Percentiles rank a stretch among this genome's conserved stretches.
These are phyloP conservation scores for Cercospora sp. DNA, from an alignment of 2,329 filamentous ascomycete genomes.

Conservation along the genomic window DNA sequence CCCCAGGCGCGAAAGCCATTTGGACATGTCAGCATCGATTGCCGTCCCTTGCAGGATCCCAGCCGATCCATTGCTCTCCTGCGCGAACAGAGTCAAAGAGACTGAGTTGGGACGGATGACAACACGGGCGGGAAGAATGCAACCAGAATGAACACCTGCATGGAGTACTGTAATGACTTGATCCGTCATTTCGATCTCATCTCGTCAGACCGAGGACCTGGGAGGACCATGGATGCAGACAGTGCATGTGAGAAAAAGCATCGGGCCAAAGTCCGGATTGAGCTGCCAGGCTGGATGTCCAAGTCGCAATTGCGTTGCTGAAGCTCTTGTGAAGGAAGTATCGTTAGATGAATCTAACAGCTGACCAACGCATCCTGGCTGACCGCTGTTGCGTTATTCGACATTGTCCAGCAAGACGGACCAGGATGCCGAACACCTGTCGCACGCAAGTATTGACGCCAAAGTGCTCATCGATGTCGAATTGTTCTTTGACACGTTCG, in stretches of 20 bases:
- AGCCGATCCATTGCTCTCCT: background rate
- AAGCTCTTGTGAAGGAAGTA: background rate
- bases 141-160: background rate
- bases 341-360: background rate
- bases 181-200: background rate
- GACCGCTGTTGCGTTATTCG: background rate
- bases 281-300: background rate
- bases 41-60: background rate
- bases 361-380: background rate
- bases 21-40: background rate
- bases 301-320: background rate
- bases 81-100: background rate
- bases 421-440: background rate
- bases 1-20: background rate
- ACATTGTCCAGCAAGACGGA: background rate
- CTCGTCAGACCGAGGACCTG: background rate
- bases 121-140: background rate
- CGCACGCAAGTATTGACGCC: slow-evolving; percentile 1
- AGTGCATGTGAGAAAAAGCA: background rate
- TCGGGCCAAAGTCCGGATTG: background rate
- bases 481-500: background rate
- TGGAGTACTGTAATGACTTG: background rate
- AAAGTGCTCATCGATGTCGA: slow-evolving; percentile 5
- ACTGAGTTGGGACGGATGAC: background rate
- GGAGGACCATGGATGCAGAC: background rate